Percentiles rank a stretch among this genome's conserved stretches.
Evolutionary conservation across 805 yeast species (phyloP).

Genomic region (Nematodospora valgi): DNA sequence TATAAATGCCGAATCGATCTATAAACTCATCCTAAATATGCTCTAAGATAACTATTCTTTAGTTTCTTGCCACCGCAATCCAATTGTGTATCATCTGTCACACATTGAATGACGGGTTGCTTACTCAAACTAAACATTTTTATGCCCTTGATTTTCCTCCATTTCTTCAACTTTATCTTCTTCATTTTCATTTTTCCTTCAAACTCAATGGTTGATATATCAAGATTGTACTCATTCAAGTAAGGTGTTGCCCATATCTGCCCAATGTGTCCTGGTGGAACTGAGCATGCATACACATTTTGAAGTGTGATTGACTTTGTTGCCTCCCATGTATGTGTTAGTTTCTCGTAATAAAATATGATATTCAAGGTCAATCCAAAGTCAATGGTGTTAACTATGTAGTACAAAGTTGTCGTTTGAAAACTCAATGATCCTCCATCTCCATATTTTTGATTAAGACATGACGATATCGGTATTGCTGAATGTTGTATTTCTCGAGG

Average conservation of each 20-base stretch:
- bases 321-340: slow-evolving; percentile 6
- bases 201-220: not conserved
- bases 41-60: no score
- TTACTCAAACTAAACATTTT: slow-evolving; percentile 4
- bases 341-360: slow-evolving; percentile 6
- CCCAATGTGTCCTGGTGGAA: slow-evolving; percentile 7
- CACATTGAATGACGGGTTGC: slow-evolving; percentile 6
- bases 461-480: slow-evolving; percentile 6
- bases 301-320: slow-evolving; percentile 1
- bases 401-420: not conserved
- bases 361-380: slow-evolving; percentile 6
- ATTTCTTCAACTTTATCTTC: slow-evolving; percentile 1
- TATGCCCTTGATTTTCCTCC: slow-evolving; percentile 5
- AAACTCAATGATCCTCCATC: slow-evolving; percentile 8
- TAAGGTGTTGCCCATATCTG: slow-evolving; percentile 7
- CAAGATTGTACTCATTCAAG: slow-evolving; percentile 1
- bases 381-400: slow-evolving; percentile 6
- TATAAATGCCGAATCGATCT: no score
- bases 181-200: not conserved
- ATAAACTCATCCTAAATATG: no score
- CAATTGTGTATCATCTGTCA: slow-evolving; percentile 4
- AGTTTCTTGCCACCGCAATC: slow-evolving; percentile 6
- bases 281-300: slow-evolving; percentile 6
- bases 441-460: slow-evolving; percentile 8
- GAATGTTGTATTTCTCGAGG: not conserved